phyloP scores from a whole-genome alignment of 129 eudicot genomes.

The Flaveria trinervia region DNA sequence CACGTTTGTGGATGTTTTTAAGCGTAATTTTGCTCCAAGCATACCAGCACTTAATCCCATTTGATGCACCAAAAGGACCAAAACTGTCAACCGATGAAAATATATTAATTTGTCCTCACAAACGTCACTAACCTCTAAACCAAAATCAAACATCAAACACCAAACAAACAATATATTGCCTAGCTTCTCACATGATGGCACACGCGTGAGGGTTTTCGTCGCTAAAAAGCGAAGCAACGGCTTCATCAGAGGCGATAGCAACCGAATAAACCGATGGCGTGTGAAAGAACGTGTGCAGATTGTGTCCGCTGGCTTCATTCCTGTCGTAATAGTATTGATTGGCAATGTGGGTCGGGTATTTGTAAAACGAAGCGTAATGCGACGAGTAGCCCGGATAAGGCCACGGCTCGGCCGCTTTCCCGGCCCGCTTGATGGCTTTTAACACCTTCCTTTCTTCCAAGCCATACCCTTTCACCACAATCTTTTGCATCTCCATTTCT shows the following conservation, averaged over 20 bases:
- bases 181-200: conserved; percentile 49
- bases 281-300: conserved; percentile 73
- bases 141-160: neutral
- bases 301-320: conserved; percentile 49
- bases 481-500: conserved; percentile 87
- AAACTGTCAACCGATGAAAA: neutral
- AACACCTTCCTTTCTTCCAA: conserved; percentile 80
- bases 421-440: conserved; percentile 82
- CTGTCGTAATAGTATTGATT: conserved; percentile 65
- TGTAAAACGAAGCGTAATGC: conserved; percentile 77
- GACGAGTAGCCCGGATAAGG: conserved; percentile 74
- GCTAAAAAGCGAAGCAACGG: conserved; percentile 80
- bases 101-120: conserved; percentile 1
- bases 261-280: conserved; percentile 86
- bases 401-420: conserved; percentile 98
- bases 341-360: conserved; percentile 71
- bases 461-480: conserved; percentile 66
- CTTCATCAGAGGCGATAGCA: conserved; percentile 89
- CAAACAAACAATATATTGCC: neutral
- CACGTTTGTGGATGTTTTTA: too few relatives aligned
- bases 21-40: neutral
- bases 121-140: conserved; percentile 4
- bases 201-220: conserved; percentile 98
- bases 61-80: neutral
- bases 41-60: neutral